Evolutionary conservation across 768 basidiomycete genomes (phyloP), one percentile per base, ranked within the genome.

Genomic region (Trametes maxima): DNA sequence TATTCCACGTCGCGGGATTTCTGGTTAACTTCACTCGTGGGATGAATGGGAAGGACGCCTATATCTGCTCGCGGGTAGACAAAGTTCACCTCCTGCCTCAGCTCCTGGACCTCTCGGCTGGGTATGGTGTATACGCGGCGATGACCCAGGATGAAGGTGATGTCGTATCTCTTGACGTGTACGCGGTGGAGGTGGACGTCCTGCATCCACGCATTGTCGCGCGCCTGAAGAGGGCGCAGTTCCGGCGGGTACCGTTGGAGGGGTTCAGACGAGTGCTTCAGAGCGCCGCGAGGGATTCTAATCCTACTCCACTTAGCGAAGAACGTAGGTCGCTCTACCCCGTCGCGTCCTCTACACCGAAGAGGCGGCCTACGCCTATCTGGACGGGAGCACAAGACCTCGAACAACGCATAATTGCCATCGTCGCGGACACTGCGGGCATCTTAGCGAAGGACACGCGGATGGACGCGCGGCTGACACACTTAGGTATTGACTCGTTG

Each of bases 1-100:
- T 91, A 33, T 74, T 90, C 33, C 90, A 91, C 59, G 79, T 83
- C 39, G 83, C 88, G 0, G 90, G 90, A 3, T 89, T 91, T 71
- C 74, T 90, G 36, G 80, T 84, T 24, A 92, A 91, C 70, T 69
- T 84, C 67, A 78, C 42, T 82, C 80, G 8, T 71, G 74, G 11
- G 55, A 75, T 24, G 74, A 81, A 56, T 53, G 62, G 53, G 21
- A 28, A 33, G 25, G 81, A 88, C 54, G 85, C 80, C 1, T 87
- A 82, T 69, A 86, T 92, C 55, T 91, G 89, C 76, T 80, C 74
- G 28, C 77, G 80, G 22, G 76, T 89, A 33, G 81, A 77, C 16
- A 67, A 76, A 5, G 74, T 87, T 43, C 78, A 79, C 57, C 67
- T 84, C 5, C 66, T 88, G 1, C 75, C 81, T 2, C 69, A 76